These are phyloP conservation scores for Calycina herbarum DNA, from an alignment of 2,329 filamentous ascomycete genomes.

Conservation along the genomic window DNA sequence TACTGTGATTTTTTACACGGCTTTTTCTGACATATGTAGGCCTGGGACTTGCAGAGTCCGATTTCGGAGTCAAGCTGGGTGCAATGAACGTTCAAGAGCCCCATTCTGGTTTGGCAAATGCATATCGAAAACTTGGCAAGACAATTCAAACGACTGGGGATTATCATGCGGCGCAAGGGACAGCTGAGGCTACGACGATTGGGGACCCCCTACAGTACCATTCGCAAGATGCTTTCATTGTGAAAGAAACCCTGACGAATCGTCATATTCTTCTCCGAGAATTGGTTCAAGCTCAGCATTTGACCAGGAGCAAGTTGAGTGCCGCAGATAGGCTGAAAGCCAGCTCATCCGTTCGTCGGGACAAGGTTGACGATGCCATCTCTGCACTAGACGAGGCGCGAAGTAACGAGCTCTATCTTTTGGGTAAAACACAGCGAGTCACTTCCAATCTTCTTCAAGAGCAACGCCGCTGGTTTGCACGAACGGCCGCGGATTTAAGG, in stretches of 20 bases:
- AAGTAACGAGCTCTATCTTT: constrained; percentile 76
- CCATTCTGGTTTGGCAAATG: constrained; percentile 81
- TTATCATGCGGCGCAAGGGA: constrained; percentile 94
- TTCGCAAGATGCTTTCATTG: constrained; percentile 92
- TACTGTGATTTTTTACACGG: not conserved
- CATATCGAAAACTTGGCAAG: constrained; percentile 93
- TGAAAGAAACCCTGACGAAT: constrained; percentile 97
- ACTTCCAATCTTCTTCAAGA: constrained; percentile 87
- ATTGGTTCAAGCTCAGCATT: constrained; percentile 85
- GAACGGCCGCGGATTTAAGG: constrained; percentile 82
- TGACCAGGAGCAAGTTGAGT: constrained; percentile 76
- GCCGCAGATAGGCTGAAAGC: constrained; percentile 88
- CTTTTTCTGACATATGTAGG: constrained; percentile 54
- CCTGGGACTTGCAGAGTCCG: constrained; percentile 86
- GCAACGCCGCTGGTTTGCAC: constrained; percentile 85
- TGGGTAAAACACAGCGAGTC: constrained; percentile 83
- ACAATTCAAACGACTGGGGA: constrained; percentile 92
- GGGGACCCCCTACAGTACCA: constrained; percentile 94
- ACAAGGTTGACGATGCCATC: constrained; percentile 99
- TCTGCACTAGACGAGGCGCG: constrained; percentile 83
- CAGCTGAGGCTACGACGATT: constrained; percentile 91
- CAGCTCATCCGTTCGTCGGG: constrained; percentile 80
- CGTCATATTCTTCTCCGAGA: constrained; percentile 95
- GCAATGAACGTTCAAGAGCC: constrained; percentile 87
- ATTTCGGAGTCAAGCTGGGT: constrained; percentile 87